Evolutionary conservation across 2,329 filamentous ascomycete genomes (phyloP).

Genomic region (Apiospora rasikravindrae): DNA sequence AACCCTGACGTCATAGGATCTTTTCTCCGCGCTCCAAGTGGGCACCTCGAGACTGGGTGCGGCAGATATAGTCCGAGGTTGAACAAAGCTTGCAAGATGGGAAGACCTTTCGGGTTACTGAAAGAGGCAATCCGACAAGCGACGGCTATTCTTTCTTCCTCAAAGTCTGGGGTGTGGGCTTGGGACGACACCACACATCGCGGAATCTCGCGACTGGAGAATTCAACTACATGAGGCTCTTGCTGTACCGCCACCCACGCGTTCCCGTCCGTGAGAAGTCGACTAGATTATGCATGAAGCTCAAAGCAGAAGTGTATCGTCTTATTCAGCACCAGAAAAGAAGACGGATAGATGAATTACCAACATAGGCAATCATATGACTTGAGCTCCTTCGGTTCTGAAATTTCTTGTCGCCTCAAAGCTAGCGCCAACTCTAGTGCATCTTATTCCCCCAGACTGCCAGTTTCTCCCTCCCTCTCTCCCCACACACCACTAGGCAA

Average conservation of each 20-base stretch:
- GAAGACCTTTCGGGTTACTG: not conserved
- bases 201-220: not conserved
- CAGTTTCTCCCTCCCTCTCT: not conserved
- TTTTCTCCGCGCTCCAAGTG: not conserved
- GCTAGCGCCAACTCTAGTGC: not conserved
- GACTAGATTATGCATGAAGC: not conserved
- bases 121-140: conserved; percentile 11
- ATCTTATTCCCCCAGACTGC: not conserved
- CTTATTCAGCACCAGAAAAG: not conserved
- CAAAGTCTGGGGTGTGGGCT: not conserved
- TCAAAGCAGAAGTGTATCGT: not conserved
- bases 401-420: not conserved
- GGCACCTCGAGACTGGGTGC: not conserved
- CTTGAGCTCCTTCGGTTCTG: not conserved
- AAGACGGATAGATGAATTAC: not conserved
- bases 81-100: not conserved
- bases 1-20: not conserved
- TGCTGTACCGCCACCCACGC: not conserved
- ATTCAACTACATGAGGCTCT: not conserved
- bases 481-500: not conserved
- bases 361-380: no score
- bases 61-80: conserved; percentile 6
- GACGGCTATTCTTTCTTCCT: not conserved
- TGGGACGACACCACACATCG: not conserved
- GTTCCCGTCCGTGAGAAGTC: no score